Evolutionary conservation across 2,329 filamentous ascomycete species (phyloP), one percentile per base, ranked within the genome.

Genomic region (Trichoderma sp.): DNA sequence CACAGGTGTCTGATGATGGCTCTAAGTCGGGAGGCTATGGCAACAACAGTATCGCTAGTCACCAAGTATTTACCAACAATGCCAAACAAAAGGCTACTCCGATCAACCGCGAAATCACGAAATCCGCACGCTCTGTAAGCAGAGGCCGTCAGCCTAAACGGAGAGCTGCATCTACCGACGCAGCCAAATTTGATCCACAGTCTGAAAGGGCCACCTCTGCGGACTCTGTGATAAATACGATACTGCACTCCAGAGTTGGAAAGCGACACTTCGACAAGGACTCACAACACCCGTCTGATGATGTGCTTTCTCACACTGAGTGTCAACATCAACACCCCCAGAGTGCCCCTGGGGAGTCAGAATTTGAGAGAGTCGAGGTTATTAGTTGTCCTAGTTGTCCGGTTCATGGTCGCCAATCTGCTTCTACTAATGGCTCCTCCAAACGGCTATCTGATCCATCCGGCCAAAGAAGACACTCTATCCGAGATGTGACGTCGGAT

Each of bases 351-450:
- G 21, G 60, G 9, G 66, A 66, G 24, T 28, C 61, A 11, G 68
- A 67, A 2, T 75, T 73, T 21, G 76, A 76, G 15, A 71, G 72
- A 28, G 71, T 75, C 11, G 77, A 77, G 53, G 39, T 64, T 6
- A 73, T 78, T 58, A 21, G 73, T 32, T 67, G 56, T 68, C 24
- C 74, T 47, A 64, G 74, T 62, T 67, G 73, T 72, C 75, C 74
- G 18, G 36, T 77, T 5, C 75, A 76, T 34, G 75, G 75, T 24
- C 62, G 64, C 3, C 56, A 71, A 26, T 73, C 73, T 6, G 58
- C 36, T 14, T 36, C 68, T 11, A 14, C 11, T 24, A 51, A 26
- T n/a, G 21, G 43, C 53, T 53, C 47, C 21, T 53, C 47, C 11
- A 65, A 64, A 21, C 47, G 51, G 7, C 18, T 43, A 6, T 61